A percentile compares a stretch with the other conserved stretches of the same genome.
These are phyloP conservation scores for Paramecium sonneborni DNA, from an alignment of 73 alveolate species.

Conservation along the genomic window DNA sequence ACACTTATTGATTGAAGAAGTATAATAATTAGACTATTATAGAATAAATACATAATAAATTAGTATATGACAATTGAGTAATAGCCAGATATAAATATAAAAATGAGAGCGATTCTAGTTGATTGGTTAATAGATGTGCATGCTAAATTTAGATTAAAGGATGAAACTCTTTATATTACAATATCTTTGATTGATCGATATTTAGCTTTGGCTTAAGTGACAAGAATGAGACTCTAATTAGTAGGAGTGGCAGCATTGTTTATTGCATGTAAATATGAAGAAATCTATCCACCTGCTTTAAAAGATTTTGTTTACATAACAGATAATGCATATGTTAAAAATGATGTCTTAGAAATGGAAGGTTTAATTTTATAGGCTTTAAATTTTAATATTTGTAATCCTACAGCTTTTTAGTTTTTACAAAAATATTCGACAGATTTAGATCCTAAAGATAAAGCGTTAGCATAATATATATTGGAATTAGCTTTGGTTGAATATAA, in stretches of 20 bases:
- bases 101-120: constrained; percentile 83
- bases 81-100: constrained; percentile 56
- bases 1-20: not conserved
- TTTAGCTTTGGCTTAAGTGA: constrained; percentile 55
- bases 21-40: not conserved
- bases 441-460: not conserved
- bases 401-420: not conserved
- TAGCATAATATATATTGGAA: constrained; percentile 41
- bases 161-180: constrained; percentile 79
- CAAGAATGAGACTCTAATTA: constrained; percentile 73
- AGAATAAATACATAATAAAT: not conserved
- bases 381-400: not conserved
- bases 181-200: constrained; percentile 77
- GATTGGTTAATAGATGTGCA: constrained; percentile 88
- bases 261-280: constrained; percentile 88
- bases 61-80: not conserved
- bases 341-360: constrained; percentile 70
- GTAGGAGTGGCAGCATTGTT: constrained; percentile 87
- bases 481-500: constrained; percentile 30
- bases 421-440: not conserved
- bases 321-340: constrained; percentile 80
- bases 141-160: constrained; percentile 71
- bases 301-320: constrained; percentile 85
- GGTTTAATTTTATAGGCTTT: not conserved
- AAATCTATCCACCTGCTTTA: constrained; percentile 88